Evolutionary conservation across 2,329 filamentous ascomycete genomes (phyloP), one percentile per base, ranked within the genome.

Genomic region (Beauveria pseudobassiana): DNA sequence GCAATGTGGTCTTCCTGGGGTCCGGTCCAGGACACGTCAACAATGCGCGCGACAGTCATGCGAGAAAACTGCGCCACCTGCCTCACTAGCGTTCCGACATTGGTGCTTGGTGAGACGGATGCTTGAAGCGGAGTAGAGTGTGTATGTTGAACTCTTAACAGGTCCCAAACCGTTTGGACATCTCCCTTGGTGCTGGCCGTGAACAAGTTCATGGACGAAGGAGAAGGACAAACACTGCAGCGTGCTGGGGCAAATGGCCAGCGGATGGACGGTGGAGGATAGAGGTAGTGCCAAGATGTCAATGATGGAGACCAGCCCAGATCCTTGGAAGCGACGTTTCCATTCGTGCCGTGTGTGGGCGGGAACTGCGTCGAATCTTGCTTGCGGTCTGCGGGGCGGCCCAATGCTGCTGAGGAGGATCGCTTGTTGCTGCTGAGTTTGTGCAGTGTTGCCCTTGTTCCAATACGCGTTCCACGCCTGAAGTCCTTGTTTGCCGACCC

Each of bases 11-110:
- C 90, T 24, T 90, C 91, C 61, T 87, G 87, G 3, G 90, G 90
- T 60, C 85, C 83, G 1, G 89, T 88, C 95, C 95, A 99, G 3
- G 87, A 86, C 48, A 96, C 90, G 69, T 97, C 93, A 24, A 97
- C 84, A 61, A 98, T 91, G 59, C 90, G 89, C 3, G 95, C 91
- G 54, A 93, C 89, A 2, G 93, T 98, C 84, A 97, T 89, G 46
- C 95, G 87, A 22, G 91, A 90, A 70, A 96, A 97, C 63, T 93
- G 87, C 8, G 92, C 91, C 63, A 97, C 82, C 72, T 96, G 91
- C 53, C 92, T 87, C 38, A 97, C 90, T 62, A 83, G 79, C 6
- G 83, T 82, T 0, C 84, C 80, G 18, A 74, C 72, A 38, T 72
- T 75, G 18, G 71, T 75, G 61, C 77, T 80, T 46, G 81, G 79